Conservation (phyloP, 169 alveolate genomes). For the Neospora caninum region DNA sequence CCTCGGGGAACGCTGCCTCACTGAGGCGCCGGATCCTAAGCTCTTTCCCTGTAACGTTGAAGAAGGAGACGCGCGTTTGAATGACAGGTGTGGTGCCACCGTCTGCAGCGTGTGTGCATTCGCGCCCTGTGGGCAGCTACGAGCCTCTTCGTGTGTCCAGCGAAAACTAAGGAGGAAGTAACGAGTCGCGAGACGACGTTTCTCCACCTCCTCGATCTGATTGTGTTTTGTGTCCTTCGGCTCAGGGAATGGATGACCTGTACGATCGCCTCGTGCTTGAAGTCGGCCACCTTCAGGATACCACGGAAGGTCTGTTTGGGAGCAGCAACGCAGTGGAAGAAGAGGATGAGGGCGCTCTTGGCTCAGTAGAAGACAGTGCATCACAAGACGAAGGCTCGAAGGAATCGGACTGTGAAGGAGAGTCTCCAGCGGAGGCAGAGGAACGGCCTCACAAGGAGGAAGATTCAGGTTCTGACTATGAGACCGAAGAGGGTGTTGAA, state of each 20-base stretch:
- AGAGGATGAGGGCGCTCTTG: not conserved
- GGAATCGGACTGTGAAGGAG: slow-evolving; percentile 11
- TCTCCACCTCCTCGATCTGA: too few relatives aligned
- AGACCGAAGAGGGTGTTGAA: not conserved
- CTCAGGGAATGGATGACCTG: slow-evolving; percentile 43
- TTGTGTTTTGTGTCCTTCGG: too few relatives aligned
- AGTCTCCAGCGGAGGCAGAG: not conserved
- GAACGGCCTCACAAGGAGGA: not conserved
- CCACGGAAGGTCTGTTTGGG: not conserved
- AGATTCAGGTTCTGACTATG: not conserved
- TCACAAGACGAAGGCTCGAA: slow-evolving; percentile 10
- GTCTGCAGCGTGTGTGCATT: too few relatives aligned
- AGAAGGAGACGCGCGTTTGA: too few relatives aligned
- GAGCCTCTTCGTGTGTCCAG: too few relatives aligned
- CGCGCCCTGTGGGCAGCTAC: too few relatives aligned
- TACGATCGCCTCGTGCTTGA: slow-evolving; percentile 66
- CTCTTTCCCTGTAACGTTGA: too few relatives aligned
- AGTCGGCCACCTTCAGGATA: slow-evolving; percentile 34
- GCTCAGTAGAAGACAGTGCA: slow-evolving; percentile 6
- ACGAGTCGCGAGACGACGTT: too few relatives aligned
- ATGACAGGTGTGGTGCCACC: too few relatives aligned
- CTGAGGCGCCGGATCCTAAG: too few relatives aligned
- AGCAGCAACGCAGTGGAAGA: not conserved
- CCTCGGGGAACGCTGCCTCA: too few relatives aligned
- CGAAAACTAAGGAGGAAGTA: too few relatives aligned